phyloP scores from a whole-genome alignment of 1,139 yeast genomes.

The Yamadazyma atlantica region DNA sequence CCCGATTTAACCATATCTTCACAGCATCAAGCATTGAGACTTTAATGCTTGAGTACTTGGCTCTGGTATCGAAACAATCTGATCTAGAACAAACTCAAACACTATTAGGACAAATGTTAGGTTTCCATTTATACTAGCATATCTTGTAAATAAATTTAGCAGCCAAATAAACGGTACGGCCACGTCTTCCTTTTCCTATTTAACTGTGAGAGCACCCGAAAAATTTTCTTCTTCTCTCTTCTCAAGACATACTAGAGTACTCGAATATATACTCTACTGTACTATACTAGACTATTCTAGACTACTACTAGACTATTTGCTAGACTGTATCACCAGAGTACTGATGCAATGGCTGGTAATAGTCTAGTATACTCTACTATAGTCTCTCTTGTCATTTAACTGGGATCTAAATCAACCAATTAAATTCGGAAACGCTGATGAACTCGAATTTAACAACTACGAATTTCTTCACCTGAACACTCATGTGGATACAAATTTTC shows the following conservation, averaged over 20 bases:
- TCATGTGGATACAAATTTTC: slow-evolving; percentile 55
- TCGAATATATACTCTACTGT: too few relatives aligned
- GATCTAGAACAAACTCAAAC: too few relatives aligned
- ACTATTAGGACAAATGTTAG: too few relatives aligned
- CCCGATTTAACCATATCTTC: slow-evolving; percentile 2
- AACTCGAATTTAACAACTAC: slow-evolving; percentile 37
- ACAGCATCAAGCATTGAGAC: background rate
- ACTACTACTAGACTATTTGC: too few relatives aligned
- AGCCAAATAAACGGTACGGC: background rate
- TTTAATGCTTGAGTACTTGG: background rate
- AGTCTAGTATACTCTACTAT: too few relatives aligned
- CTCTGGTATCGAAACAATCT: background rate
- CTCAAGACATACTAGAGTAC: too few relatives aligned
- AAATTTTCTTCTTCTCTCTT: slow-evolving; percentile 2
- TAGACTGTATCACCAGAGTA: too few relatives aligned
- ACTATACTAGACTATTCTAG: too few relatives aligned
- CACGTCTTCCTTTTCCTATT: background rate
- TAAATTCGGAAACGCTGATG: slow-evolving; percentile 32
- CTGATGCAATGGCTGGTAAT: too few relatives aligned
- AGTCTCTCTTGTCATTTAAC: too few relatives aligned
- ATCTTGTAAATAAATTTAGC: background rate
- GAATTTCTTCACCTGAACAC: slow-evolving; percentile 69
- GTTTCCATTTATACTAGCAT: background rate
- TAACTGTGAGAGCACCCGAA: background rate
- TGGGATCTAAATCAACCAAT: background rate